These are phyloP conservation scores for Cadophora malorum DNA, from an alignment of 2,329 filamentous ascomycete genomes.

Conservation along the genomic window DNA sequence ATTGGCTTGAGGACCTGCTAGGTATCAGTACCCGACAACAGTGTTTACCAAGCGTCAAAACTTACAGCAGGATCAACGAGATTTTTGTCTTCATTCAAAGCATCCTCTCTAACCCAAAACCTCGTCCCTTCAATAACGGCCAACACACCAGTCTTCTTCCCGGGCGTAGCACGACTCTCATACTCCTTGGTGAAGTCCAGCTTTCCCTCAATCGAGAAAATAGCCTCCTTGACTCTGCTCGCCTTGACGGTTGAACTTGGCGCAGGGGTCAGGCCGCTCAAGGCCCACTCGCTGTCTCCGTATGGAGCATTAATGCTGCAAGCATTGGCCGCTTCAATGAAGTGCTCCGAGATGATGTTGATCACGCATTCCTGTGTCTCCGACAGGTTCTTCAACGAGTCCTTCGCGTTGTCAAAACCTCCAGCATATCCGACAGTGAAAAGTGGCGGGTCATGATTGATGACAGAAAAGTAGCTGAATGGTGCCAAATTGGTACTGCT, in stretches of 20 bases:
- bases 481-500: slow-evolving; percentile 78
- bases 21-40: slow-evolving; percentile 23
- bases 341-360: slow-evolving; percentile 87
- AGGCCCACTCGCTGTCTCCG: slow-evolving; percentile 78
- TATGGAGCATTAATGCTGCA: slow-evolving; percentile 79
- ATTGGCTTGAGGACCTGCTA: slow-evolving; percentile 73
- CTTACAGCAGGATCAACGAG: slow-evolving; percentile 73
- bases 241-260: slow-evolving; percentile 70
- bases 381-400: slow-evolving; percentile 76
- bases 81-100: slow-evolving; percentile 77
- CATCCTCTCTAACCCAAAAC: slow-evolving; percentile 92
- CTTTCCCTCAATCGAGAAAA: slow-evolving; percentile 83
- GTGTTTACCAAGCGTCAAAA: slow-evolving; percentile 29
- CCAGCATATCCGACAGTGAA: slow-evolving; percentile 68
- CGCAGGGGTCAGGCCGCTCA: slow-evolving; percentile 76
- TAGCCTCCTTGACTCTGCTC: slow-evolving; percentile 79
- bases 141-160: slow-evolving; percentile 76
- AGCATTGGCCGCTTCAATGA: slow-evolving; percentile 87
- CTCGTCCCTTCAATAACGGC: slow-evolving; percentile 81
- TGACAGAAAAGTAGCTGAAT: slow-evolving; percentile 84
- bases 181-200: slow-evolving; percentile 79
- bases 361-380: slow-evolving; percentile 79
- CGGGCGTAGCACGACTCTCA: slow-evolving; percentile 72
- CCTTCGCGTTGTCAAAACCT: slow-evolving; percentile 66
- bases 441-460: slow-evolving; percentile 85